Evolutionary conservation across 805 yeast species (phyloP).

Genomic region (Wickerhamiella sergipiensis): DNA sequence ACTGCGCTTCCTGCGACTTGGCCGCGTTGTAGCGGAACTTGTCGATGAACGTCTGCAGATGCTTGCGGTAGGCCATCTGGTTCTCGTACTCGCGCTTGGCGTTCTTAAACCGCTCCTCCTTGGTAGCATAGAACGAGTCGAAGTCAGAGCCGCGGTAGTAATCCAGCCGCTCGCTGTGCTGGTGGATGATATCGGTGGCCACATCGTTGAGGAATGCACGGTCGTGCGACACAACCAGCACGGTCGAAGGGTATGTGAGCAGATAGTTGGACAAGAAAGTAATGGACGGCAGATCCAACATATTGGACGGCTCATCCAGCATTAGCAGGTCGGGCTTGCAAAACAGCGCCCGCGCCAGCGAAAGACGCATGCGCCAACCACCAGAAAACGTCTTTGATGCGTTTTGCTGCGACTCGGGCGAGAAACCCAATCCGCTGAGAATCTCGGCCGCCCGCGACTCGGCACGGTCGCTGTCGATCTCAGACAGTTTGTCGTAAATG

Average conservation of each 20-base stretch:
- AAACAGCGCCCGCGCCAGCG: conserved; percentile 95
- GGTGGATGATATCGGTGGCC: conserved; percentile 96
- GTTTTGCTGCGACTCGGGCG: conserved; percentile 65
- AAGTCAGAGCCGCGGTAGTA: conserved; percentile 85
- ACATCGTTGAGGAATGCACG: conserved; percentile 94
- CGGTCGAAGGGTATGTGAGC: conserved; percentile 83
- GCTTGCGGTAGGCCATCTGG: conserved; percentile 92
- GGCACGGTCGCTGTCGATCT: conserved; percentile 95
- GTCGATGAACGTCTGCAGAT: conserved; percentile 88
- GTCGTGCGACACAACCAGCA: conserved; percentile 93
- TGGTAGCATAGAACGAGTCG: conserved; percentile 81
- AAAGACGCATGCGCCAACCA: conserved; percentile 99
- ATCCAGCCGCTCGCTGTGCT: conserved; percentile 92
- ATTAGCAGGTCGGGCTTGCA: conserved; percentile 89
- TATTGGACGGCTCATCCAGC: conserved; percentile 97
- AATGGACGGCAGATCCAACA: conserved; percentile 99
- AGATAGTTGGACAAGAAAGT: conserved; percentile 83
- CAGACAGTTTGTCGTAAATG: conserved; percentile 66
- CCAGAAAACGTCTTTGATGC: conserved; percentile 92
- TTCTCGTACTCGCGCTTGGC: conserved; percentile 92
- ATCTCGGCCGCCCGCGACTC: conserved; percentile 95
- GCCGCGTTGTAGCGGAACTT: conserved; percentile 97
- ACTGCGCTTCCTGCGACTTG: conserved; percentile 93
- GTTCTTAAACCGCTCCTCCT: conserved; percentile 89
- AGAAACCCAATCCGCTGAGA: conserved; percentile 84